Percentiles rank a stretch among this genome's conserved stretches.
Evolutionary conservation across 768 basidiomycete species (phyloP).

Genomic region (Lyophyllum shimeji): DNA sequence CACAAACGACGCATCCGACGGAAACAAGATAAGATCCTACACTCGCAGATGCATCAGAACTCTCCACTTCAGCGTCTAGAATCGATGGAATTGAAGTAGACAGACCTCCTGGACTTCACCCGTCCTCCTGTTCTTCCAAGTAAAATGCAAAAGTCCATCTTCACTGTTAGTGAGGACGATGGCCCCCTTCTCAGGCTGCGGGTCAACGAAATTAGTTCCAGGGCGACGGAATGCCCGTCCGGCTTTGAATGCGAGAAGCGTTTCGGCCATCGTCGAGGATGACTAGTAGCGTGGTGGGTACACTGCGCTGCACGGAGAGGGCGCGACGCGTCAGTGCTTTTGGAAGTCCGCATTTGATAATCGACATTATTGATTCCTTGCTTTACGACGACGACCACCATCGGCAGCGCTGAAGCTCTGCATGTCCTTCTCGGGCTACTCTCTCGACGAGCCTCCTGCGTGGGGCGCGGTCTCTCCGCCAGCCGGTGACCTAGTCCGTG

Average conservation of each 20-base stretch:
- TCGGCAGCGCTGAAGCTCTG: background rate
- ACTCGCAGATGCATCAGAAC: constrained; percentile 4
- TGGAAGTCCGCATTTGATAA: constrained; percentile 28
- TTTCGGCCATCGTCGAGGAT: constrained; percentile 25
- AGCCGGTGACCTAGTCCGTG: constrained; percentile 64
- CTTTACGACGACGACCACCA: constrained; percentile 4
- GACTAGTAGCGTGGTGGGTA: background rate
- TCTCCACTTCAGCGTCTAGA: background rate
- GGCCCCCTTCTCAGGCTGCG: constrained; percentile 70
- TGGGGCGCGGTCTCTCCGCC: constrained; percentile 51
- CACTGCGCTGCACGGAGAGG: constrained; percentile 11
- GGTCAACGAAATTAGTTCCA: constrained; percentile 66
- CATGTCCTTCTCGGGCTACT: constrained; percentile 48
- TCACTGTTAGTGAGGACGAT: constrained; percentile 67
- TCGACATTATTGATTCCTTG: background rate
- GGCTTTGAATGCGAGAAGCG: constrained; percentile 60
- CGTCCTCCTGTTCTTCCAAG: constrained; percentile 75
- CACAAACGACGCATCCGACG: constrained; percentile 79
- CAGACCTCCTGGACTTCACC: constrained; percentile 62
- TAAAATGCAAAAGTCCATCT: constrained; percentile 75
- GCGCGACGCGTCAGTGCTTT: constrained; percentile 47
- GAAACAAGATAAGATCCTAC: constrained; percentile 87
- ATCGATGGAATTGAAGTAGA: background rate
- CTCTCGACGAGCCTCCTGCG: constrained; percentile 41
- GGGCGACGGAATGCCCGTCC: constrained; percentile 74